Evolutionary conservation across 805 yeast genomes (phyloP).

Genomic region (Ogataea trehalophila): DNA sequence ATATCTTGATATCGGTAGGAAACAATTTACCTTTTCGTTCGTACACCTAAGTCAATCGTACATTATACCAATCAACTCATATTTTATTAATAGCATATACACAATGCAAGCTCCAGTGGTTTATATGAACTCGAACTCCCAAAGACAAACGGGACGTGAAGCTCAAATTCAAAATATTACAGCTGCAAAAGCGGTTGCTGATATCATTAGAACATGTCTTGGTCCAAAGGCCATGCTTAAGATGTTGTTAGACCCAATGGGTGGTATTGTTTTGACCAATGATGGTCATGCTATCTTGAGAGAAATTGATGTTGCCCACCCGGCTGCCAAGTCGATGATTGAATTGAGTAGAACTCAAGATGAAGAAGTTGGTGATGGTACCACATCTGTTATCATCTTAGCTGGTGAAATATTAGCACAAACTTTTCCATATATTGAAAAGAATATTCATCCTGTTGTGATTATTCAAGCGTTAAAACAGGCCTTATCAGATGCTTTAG

Average conservation of each 20-base stretch:
- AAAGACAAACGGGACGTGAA: conserved; percentile 93
- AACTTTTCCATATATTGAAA: conserved; percentile 89
- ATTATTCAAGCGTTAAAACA: conserved; percentile 90
- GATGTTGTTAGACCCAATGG: conserved; percentile 95
- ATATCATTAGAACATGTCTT: conserved; percentile 93
- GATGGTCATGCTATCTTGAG: conserved; percentile 98
- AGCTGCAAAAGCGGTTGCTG: conserved; percentile 99
- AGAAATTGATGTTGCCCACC: conserved; percentile 96
- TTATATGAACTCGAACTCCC: conserved; percentile 80
- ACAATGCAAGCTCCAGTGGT: conserved; percentile 84
- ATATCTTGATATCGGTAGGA: too few species aligned
- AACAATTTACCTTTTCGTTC: too few species aligned
- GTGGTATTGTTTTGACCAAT: conserved; percentile 93
- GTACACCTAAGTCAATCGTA: too few species aligned
- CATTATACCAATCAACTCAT: not conserved
- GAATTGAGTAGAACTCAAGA: conserved; percentile 96
- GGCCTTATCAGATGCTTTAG: conserved; percentile 87
- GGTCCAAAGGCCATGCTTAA: conserved; percentile 99
- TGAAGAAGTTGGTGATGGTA: conserved; percentile 90
- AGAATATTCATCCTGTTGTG: conserved; percentile 94
- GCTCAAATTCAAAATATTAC: conserved; percentile 97
- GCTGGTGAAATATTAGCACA: conserved; percentile 98
- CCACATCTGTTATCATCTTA: conserved; percentile 92
- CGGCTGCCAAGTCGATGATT: conserved; percentile 98
- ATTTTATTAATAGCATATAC: not conserved